Evolutionary conservation across 2,329 filamentous ascomycete genomes (phyloP), one percentile per base, ranked within the genome.

Genomic region (Exophiala viscosa): DNA sequence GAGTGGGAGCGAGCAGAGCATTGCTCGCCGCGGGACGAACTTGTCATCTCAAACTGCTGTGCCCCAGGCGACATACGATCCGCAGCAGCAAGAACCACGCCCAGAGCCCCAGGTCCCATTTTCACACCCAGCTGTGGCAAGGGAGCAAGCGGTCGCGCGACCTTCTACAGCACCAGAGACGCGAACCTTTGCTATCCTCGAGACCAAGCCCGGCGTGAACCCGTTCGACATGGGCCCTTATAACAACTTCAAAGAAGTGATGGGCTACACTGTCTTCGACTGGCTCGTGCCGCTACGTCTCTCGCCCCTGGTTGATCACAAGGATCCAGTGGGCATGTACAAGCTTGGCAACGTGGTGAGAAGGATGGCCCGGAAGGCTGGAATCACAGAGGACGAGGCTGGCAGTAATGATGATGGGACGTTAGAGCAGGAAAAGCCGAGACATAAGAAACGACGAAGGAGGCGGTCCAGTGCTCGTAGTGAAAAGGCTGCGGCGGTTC

Each of bases 201-300:
- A 82, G 55, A 88, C 87, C 0, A 75, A 82, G 2, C 78, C 82
- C 0, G 85, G 88, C 8, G 85, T 93, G 61, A 96, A 96, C 61
- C 89, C 90, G 0, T 99, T 90, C 84, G 82, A 95, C 62, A 73
- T 93, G 1, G 88, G 87, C 1, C 71, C 72, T 7, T 76, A 80
- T 57, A 71, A 76, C 23, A 97, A 97, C 65, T 85, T 90, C 72
- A 81, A 83, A 59, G 80, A 85, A 11, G 82, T 96, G 18, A 90
- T 99, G 84, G 92, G 92, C 0, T 71, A 79, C 42, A 80, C 72
- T 15, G 59, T 84, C 2, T 55, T 85, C 11, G 87, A 96, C 54
- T 97, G 91, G 91, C 65, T 96, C 10, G 70, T 96, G 1, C 92
- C 92, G 0, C 67, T 95, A 32, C 82, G 76, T 51, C 77, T 81